These are phyloP conservation scores for Phialocephala subalpina DNA, from an alignment of 2,329 filamentous ascomycete genomes.

Conservation along the genomic window DNA sequence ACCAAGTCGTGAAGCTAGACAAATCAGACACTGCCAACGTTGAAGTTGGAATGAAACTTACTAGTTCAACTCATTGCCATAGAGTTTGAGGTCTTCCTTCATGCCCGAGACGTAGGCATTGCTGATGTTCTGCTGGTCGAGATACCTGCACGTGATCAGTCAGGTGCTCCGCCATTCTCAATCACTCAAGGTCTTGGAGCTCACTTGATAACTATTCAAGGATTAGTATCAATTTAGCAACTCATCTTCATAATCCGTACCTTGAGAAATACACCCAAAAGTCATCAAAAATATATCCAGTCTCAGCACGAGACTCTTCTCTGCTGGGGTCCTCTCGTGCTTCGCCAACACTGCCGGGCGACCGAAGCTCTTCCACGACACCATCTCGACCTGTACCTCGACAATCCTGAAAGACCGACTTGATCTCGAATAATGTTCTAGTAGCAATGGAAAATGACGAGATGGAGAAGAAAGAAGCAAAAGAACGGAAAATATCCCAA, in stretches of 20 bases:
- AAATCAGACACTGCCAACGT: background rate
- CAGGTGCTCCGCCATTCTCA: slow-evolving; percentile 31
- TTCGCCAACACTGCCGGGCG: slow-evolving; percentile 25
- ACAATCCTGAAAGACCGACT: background rate
- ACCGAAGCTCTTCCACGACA: slow-evolving; percentile 20
- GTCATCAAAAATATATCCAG: slow-evolving; percentile 50
- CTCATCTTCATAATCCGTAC: slow-evolving; percentile 46
- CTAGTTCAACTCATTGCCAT: slow-evolving; percentile 60
- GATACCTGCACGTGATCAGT: slow-evolving; percentile 52
- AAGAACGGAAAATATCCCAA: background rate
- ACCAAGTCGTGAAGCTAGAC: slow-evolving; percentile 46
- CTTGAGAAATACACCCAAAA: slow-evolving; percentile 50
- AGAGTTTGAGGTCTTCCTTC: slow-evolving; percentile 37
- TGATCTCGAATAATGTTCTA: background rate
- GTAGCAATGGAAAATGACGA: background rate
- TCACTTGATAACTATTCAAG: slow-evolving; percentile 47
- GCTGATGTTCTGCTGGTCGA: slow-evolving; percentile 46
- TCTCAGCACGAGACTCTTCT: slow-evolving; percentile 47
- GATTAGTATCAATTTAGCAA: background rate
- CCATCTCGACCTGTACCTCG: slow-evolving; percentile 15
- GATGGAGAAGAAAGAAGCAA: background rate
- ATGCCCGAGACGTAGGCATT: slow-evolving; percentile 43
- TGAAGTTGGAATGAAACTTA: background rate
- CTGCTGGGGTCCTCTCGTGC: slow-evolving; percentile 42
- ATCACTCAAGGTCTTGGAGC: slow-evolving; percentile 43